Evolutionary conservation across 1,284 basidiomycete species (phyloP), one percentile per base, ranked within the genome.

Genomic region (Neonothopanus nambi): DNA sequence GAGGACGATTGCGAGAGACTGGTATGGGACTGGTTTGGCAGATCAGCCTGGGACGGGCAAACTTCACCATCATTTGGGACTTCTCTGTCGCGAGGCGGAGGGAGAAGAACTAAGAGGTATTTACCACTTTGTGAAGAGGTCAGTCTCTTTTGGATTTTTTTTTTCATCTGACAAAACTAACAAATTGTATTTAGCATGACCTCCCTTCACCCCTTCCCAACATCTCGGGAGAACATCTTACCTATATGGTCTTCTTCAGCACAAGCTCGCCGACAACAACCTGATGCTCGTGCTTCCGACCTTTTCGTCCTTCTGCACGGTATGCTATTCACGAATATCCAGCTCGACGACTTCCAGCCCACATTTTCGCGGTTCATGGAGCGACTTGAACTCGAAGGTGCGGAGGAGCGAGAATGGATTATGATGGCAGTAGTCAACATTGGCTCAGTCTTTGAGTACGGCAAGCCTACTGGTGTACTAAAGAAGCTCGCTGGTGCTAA

Each of bases 41-140:
- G 93, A 95, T 62, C 89, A 89, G 51, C 97, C 97, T 1, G 93
- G 93, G 23, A 87, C 87, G 13, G 96, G 96, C 5, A 87, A 95
- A 61, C 74, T 98, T 45, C 96, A 99, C 67, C 93, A 98, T 67
- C 93, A 98, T 67, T 74, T 99, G n/a, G 97, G 94, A 1, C 70
- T 97, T 54, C 77, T 99, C 45, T 89, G 87, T 62, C 78, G 90
- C 20, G 92, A 95, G 63, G 81, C 82, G 18, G 87, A 90, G 54
- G 82, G 80, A 1, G 92, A 96, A 61, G 95, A 97, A 60, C 70
- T 95, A n/a, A 78, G 87, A 7, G 86, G 87, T 0, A 78, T 98
- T 9, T 96, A 99, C 67, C 96, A 98, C 69, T 96, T 95, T 61
- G 81, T 87, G n/a, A 98, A 98, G 73, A 96, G 93, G 93, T 93